Evolutionary conservation across 2,329 filamentous ascomycete species (phyloP).

Genomic region (Arthroderma uncinatum): DNA sequence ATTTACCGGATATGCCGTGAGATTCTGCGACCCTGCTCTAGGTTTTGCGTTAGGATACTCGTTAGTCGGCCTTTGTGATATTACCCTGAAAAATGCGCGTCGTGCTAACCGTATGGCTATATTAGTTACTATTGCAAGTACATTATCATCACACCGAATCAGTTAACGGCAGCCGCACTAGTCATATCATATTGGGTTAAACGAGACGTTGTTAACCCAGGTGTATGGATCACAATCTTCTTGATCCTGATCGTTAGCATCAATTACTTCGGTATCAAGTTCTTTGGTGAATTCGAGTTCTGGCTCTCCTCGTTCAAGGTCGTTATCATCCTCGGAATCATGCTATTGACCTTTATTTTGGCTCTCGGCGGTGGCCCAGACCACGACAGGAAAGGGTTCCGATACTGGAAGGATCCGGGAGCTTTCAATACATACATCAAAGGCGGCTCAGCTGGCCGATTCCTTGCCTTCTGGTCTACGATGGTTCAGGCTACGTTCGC

Average conservation of each 20-base stretch:
- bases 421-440: slow-evolving; percentile 43
- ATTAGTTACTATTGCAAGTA: slow-evolving; percentile 57
- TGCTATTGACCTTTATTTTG: slow-evolving; percentile 53
- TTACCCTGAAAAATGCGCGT: not conserved
- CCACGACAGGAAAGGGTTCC: slow-evolving; percentile 51
- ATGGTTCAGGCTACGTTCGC: slow-evolving; percentile 34
- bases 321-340: slow-evolving; percentile 53
- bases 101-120: slow-evolving; percentile 31
- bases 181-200: slow-evolving; percentile 69
- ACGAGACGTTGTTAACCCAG: slow-evolving; percentile 57
- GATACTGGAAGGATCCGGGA: slow-evolving; percentile 55
- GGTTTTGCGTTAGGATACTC: slow-evolving; percentile 39
- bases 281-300: slow-evolving; percentile 58
- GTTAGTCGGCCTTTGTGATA: slow-evolving; percentile 30
- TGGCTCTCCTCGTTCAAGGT: slow-evolving; percentile 56
- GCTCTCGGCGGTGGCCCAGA: slow-evolving; percentile 55
- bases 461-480: slow-evolving; percentile 53
- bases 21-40: slow-evolving; percentile 38
- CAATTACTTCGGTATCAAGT: slow-evolving; percentile 59
- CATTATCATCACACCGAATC: slow-evolving; percentile 75
- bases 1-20: slow-evolving; percentile 36
- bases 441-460: slow-evolving; percentile 40
- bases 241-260: slow-evolving; percentile 51
- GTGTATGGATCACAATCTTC: slow-evolving; percentile 67
- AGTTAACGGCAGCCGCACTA: slow-evolving; percentile 67